Percentiles rank a stretch among this genome's conserved stretches.
Evolutionary conservation across 2,329 filamentous ascomycete species (phyloP).

Genomic region (Fusarium nematophilum): DNA sequence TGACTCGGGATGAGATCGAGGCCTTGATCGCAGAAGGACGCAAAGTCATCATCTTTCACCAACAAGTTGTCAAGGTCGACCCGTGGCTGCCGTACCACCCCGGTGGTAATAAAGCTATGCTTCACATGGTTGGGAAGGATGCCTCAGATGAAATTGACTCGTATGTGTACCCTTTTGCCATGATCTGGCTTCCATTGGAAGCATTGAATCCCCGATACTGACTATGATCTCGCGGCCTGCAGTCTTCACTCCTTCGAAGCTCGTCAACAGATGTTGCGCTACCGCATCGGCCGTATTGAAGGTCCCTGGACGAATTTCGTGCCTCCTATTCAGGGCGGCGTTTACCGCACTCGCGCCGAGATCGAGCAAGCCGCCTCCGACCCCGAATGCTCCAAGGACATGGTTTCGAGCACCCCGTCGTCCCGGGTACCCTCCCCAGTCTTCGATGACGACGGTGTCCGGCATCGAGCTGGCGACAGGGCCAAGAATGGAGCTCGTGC

Average conservation of each 20-base stretch:
- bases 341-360: constrained; percentile 66
- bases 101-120: constrained; percentile 89
- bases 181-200: not conserved
- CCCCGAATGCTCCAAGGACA: constrained; percentile 30
- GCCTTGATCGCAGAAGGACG: constrained; percentile 84
- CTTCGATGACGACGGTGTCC: constrained; percentile 56
- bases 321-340: constrained; percentile 91
- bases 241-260: constrained; percentile 88
- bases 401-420: constrained; percentile 58
- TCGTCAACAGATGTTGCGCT: constrained; percentile 79
- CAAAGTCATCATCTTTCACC: constrained; percentile 83
- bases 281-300: constrained; percentile 84
- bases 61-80: constrained; percentile 86
- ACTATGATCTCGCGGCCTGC: constrained; percentile 14
- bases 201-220: constrained; percentile 3
- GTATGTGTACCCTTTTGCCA: constrained; percentile 61
- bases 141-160: constrained; percentile 94
- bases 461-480: constrained; percentile 43
- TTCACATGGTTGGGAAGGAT: constrained; percentile 93
- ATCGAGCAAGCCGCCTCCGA: constrained; percentile 45
- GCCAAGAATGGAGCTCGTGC: constrained; percentile 43
- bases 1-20: constrained; percentile 63
- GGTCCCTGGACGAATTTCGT: constrained; percentile 88
- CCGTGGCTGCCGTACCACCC: constrained; percentile 91
- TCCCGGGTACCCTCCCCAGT: constrained; percentile 65